A percentile compares a stretch with the other conserved stretches of the same genome.
Evolutionary conservation across 2,329 filamentous ascomycete species (phyloP).

Genomic region (Calcarisporium arbuscula): DNA sequence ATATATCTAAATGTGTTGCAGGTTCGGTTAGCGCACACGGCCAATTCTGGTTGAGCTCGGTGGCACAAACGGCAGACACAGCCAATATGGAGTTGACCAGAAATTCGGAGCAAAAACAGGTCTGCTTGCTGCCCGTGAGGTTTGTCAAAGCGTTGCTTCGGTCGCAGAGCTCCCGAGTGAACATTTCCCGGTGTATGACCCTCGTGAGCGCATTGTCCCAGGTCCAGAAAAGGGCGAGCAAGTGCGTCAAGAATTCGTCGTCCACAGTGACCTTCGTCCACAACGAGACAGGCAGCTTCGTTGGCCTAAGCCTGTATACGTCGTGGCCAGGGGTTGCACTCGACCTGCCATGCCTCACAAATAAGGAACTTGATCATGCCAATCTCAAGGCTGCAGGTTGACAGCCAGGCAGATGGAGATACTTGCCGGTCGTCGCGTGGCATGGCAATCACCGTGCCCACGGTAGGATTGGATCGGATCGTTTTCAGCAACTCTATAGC

Average conservation of each 20-base stretch:
- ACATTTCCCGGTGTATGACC: constrained; percentile 11
- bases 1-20: not conserved
- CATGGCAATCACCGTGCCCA: not conserved
- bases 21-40: not conserved
- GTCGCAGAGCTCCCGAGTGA: constrained; percentile 10
- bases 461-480: not conserved
- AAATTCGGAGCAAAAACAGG: constrained; percentile 15
- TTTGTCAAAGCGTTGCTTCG: too few species aligned
- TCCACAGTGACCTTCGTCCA: constrained; percentile 14
- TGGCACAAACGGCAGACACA: constrained; percentile 11
- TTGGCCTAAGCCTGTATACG: too few species aligned
- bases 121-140: not conserved
- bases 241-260: constrained; percentile 10
- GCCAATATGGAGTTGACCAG: constrained; percentile 18
- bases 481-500: not conserved
- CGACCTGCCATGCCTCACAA: too few species aligned
- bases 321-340: too few species aligned
- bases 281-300: constrained; percentile 10
- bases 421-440: not conserved
- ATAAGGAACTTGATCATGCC: too few species aligned
- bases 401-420: not conserved
- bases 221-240: constrained; percentile 16
- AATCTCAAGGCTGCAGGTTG: not conserved
- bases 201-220: constrained; percentile 15
- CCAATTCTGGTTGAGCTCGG: not conserved